Evolutionary conservation across 2,329 filamentous ascomycete genomes (phyloP).

Genomic region (Fusarium sp.): DNA sequence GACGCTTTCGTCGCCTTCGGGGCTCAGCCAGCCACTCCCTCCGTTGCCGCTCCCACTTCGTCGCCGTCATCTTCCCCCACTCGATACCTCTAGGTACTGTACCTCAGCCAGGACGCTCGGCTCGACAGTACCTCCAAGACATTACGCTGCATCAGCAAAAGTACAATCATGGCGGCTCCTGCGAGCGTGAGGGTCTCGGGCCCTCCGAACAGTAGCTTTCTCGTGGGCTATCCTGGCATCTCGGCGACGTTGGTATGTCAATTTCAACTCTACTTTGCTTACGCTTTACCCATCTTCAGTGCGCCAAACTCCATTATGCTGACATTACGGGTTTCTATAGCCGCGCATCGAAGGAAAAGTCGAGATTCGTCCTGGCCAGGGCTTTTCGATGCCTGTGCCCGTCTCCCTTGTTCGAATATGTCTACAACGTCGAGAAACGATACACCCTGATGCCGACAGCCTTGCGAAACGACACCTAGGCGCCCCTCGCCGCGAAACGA

Average conservation of each 20-base stretch:
- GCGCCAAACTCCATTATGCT: conserved; percentile 26
- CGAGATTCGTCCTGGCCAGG: conserved; percentile 88
- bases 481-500: conserved; percentile 88
- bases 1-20: conserved; percentile 40
- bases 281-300: conserved; percentile 17
- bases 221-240: conserved; percentile 97
- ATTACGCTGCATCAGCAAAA: conserved; percentile 27
- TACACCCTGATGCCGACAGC: conserved; percentile 95
- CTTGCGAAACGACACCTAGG: conserved; percentile 92
- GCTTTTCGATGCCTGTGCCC: conserved; percentile 87
- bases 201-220: conserved; percentile 94
- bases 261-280: conserved; percentile 25
- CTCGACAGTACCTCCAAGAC: conserved; percentile 22
- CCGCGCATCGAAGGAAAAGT: conserved; percentile 98
- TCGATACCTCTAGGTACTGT: conserved; percentile 35
- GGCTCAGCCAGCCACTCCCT: conserved; percentile 36
- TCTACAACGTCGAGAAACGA: conserved; percentile 92
- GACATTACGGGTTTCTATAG: conserved; percentile 58
- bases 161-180: conserved; percentile 45
- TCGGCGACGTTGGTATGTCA: conserved; percentile 91
- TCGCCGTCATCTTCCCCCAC: conserved; percentile 40
- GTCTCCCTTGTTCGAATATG: conserved; percentile 95
- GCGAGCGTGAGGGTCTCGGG: conserved; percentile 89
- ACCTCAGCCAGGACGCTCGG: conserved; percentile 18
- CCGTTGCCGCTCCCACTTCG: conserved; percentile 29